Base-by-base conservation (phyloP, 2,329 filamentous ascomycete genomes). In the Botryotinia calthae region DNA sequence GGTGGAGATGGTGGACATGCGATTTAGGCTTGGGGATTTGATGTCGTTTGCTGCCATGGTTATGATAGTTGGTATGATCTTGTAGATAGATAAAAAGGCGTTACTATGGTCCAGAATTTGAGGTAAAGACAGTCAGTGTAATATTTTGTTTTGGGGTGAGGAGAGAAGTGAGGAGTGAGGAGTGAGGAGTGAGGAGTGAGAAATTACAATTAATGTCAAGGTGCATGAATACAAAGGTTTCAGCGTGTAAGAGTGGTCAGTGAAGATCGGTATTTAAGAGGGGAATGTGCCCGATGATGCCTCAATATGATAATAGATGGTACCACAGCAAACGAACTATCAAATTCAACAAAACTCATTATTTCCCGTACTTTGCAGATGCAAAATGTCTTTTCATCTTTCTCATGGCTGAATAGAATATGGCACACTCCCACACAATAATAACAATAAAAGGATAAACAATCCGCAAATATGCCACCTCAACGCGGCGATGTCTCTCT, bases 401-500 rank as follows among this genome's bases (percentile, higher is more conserved):
- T 65, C 31, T 37, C 64, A 56, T 37, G 64, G 46, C 54, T 72
- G 65, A 68, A 10, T 56, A 42, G 51, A 63, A 63, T 9, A 62
- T 70, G 64, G 71, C 25, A 71, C n/a, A 51, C 25, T 51, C 25
- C n/a, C 58, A 40, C 28, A 40, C 51, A 54, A 31, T 25, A 37
- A 25, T 9, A 70, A 25, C 28, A 61, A 28, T 4, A 18, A 14
- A 66, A 40, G 25, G 58, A 56, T 62, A 42, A 34, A 14, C 40
- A 58, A 34, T 40, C 16, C 46, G 63, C n/a, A 42, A 77, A 58
- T 56, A 79, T 79, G 78, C 77, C 76, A 46, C 76, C 76, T 34
- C 78, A 77, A 63, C 78, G 76, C 40, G 75, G 77, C 67, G 79
- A 80, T 72, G 76, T 76, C 68, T 77, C 77, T 37, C 74, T 77